Conservation (phyloP, 495 filamentous ascomycete genomes). For the Sporormia fimetaria region DNA sequence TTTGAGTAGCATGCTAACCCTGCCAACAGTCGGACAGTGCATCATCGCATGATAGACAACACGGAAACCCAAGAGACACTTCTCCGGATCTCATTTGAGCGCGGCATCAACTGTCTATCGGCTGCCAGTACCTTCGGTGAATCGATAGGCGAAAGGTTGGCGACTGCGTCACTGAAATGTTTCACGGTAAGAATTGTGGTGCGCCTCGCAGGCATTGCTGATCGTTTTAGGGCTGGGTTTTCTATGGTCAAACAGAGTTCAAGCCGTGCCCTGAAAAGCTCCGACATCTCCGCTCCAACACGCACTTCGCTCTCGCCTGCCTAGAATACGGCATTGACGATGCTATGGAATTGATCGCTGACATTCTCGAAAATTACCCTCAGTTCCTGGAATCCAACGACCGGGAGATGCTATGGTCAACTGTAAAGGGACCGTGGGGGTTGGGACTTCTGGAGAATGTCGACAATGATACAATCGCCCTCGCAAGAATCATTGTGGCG, state of each 20-base stretch:
- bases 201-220: neutral
- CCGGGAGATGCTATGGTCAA: constrained; percentile 40
- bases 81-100: constrained; percentile 14
- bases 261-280: constrained; percentile 44
- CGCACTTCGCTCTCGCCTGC: constrained; percentile 44
- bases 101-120: constrained; percentile 16
- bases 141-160: constrained; percentile 29
- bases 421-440: constrained; percentile 36
- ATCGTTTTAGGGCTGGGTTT: constrained; percentile 48
- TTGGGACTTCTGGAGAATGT: constrained; percentile 16
- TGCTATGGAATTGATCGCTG: constrained; percentile 52
- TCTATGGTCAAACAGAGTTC: constrained; percentile 51
- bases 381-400: constrained; percentile 48
- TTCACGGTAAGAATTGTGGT: constrained; percentile 41
- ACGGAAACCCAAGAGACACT: constrained; percentile 11
- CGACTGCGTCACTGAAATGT: constrained; percentile 45
- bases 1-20: neutral
- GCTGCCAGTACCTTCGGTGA: constrained; percentile 1
- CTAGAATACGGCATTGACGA: constrained; percentile 47
- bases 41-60: constrained; percentile 15
- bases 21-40: constrained; percentile 5
- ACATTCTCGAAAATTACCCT: constrained; percentile 52
- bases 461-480: constrained; percentile 16
- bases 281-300: constrained; percentile 44
- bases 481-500: constrained; percentile 21